Percentiles rank a stretch among this genome's conserved stretches.
These are phyloP conservation scores for Emergomyces orientalis DNA, from an alignment of 2,329 filamentous ascomycete genomes.

Conservation along the genomic window DNA sequence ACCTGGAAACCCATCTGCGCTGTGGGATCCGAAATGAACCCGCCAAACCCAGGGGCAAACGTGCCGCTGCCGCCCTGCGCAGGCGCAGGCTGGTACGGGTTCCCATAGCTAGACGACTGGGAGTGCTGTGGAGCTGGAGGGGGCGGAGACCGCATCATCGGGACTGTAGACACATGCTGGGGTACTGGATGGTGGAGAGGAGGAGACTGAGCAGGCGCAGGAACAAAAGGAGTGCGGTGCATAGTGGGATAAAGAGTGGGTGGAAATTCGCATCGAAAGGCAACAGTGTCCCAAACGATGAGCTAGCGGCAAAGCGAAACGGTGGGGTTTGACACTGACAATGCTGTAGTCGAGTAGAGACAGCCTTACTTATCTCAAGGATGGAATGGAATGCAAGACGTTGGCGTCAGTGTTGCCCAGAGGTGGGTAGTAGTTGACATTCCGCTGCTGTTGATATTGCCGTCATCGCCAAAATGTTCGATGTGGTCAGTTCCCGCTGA, in stretches of 20 bases:
- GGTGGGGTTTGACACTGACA: not conserved
- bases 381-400: not conserved
- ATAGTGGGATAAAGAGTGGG: slow-evolving; percentile 42
- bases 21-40: slow-evolving; percentile 92
- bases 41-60: slow-evolving; percentile 59
- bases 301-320: not conserved
- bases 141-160: slow-evolving; percentile 88
- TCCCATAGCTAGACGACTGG: slow-evolving; percentile 44
- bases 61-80: slow-evolving; percentile 33
- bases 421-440: not conserved
- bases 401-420: not conserved
- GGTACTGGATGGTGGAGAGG: slow-evolving; percentile 95
- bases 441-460: not conserved
- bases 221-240: slow-evolving; percentile 78
- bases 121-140: slow-evolving; percentile 66
- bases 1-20: slow-evolving; percentile 93
- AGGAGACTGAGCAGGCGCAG: slow-evolving; percentile 66
- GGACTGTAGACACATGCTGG: slow-evolving; percentile 96
- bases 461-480: slow-evolving; percentile 1
- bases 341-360: too few relatives aligned
- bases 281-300: not conserved
- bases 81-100: slow-evolving; percentile 41
- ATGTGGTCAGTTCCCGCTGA: slow-evolving; percentile 4
- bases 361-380: not conserved
- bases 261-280: not conserved